Percentiles rank a stretch among this genome's conserved stretches.
Evolutionary conservation across 176 grass and related monocot species (phyloP).

Genomic region (Carex cristatella): DNA sequence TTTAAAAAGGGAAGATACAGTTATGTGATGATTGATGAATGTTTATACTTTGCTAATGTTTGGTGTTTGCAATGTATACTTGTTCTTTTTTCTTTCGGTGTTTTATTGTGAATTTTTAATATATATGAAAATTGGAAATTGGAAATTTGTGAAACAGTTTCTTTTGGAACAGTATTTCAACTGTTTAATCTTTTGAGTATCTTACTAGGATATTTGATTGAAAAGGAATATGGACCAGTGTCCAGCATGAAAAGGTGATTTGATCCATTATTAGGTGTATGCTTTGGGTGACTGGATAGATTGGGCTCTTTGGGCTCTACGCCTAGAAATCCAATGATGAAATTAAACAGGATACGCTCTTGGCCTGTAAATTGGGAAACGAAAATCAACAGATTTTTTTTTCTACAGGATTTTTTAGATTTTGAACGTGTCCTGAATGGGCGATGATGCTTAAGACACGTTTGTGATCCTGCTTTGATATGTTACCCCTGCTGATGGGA

Average conservation of each 20-base stretch:
- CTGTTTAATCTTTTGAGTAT: neutral
- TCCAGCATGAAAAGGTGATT: too few relatives aligned
- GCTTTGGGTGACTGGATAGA: neutral
- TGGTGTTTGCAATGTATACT: neutral
- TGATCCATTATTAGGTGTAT: neutral
- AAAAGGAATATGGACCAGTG: neutral
- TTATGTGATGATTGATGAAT: neutral
- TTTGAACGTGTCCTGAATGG: neutral
- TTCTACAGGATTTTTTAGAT: neutral
- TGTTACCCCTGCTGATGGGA: neutral
- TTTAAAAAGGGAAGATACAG: neutral
- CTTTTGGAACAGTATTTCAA: neutral
- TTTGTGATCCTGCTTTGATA: neutral
- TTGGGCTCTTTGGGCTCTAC: conserved; percentile 2
- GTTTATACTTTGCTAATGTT: neutral
- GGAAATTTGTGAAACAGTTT: neutral
- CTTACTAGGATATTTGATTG: neutral
- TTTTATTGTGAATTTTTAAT: neutral
- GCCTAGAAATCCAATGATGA: neutral
- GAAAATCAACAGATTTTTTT: neutral
- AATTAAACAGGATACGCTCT: neutral
- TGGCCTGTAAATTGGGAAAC: neutral
- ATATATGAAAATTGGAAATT: too few relatives aligned
- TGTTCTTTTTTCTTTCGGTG: neutral
- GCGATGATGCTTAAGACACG: neutral